Conservation (phyloP, 352 stramenopile genomes). For the Aphanomyces stellatus region DNA sequence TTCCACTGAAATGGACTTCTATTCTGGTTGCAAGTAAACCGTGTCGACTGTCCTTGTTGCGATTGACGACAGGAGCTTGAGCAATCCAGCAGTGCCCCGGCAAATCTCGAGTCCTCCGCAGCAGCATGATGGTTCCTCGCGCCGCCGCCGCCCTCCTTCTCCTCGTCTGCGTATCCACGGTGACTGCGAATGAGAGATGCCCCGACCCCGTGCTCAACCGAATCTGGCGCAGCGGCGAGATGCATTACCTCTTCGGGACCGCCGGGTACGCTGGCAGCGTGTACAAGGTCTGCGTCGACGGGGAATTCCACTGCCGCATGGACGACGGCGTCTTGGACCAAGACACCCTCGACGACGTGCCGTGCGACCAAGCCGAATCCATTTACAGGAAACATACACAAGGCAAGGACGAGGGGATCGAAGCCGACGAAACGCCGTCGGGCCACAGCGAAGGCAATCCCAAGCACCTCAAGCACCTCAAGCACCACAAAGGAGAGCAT, state of each 20-base stretch:
- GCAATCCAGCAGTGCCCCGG: no score
- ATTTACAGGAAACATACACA: not conserved
- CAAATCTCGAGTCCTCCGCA: no score
- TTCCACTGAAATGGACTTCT: no score
- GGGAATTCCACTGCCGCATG: not conserved
- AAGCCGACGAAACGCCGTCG: not conserved
- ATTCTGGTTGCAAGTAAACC: no score
- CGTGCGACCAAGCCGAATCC: not conserved
- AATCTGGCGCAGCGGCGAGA: not conserved
- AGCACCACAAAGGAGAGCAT: not conserved
- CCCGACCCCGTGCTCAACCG: no score
- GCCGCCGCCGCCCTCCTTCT: no score
- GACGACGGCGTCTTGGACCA: not conserved
- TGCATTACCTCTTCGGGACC: not conserved
- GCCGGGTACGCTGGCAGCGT: not conserved
- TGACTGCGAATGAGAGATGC: not conserved
- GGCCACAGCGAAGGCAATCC: not conserved
- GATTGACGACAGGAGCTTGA: not conserved
- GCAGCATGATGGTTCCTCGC: no score
- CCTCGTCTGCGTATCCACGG: no score
- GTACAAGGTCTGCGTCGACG: not conserved
- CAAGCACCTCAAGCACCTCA: not conserved
- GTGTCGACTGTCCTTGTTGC: not conserved
- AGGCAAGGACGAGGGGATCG: not conserved
- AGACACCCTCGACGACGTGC: not conserved